These are phyloP conservation scores for Hypoxylon sp. DNA, from an alignment of 2,329 filamentous ascomycete genomes.

Conservation along the genomic window DNA sequence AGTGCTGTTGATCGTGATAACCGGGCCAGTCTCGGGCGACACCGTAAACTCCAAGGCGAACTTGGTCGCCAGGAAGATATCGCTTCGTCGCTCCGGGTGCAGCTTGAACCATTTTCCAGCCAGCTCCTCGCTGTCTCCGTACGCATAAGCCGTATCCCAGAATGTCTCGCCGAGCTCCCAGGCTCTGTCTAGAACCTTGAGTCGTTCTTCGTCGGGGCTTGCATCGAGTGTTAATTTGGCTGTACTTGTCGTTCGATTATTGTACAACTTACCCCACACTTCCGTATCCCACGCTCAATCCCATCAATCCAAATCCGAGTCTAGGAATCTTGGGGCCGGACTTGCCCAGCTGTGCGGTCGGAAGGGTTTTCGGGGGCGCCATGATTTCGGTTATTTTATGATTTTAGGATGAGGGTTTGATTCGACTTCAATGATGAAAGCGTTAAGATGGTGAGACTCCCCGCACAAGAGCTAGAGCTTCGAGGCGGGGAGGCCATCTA, in stretches of 20 bases:
- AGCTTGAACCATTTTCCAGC: conserved; percentile 55
- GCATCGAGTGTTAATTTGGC: conserved; percentile 7
- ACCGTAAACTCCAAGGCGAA: conserved; percentile 41
- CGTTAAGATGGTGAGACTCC: background rate
- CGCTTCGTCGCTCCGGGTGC: conserved; percentile 50
- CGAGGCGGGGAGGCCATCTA: background rate
- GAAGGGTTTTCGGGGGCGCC: conserved; percentile 21
- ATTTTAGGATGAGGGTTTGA: too few species aligned
- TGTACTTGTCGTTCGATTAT: too few species aligned
- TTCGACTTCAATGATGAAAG: too few species aligned
- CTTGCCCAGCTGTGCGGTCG: conserved; percentile 35
- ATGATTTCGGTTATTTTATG: conserved; percentile 5
- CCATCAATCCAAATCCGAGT: conserved; percentile 44
- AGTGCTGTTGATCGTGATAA: conserved; percentile 33
- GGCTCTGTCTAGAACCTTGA: conserved; percentile 36
- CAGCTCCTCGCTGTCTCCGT: conserved; percentile 55
- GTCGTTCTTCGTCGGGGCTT: conserved; percentile 37
- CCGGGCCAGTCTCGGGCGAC: conserved; percentile 11
- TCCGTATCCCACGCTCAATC: conserved; percentile 39
- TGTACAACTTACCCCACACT: conserved; percentile 13
- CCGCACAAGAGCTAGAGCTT: background rate
- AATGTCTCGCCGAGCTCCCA: conserved; percentile 54
- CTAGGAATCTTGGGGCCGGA: conserved; percentile 38
- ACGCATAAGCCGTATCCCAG: conserved; percentile 56
- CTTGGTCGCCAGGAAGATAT: conserved; percentile 55